Evolutionary conservation across 768 basidiomycete species (phyloP).

Genomic region (Auricularia cornea): DNA sequence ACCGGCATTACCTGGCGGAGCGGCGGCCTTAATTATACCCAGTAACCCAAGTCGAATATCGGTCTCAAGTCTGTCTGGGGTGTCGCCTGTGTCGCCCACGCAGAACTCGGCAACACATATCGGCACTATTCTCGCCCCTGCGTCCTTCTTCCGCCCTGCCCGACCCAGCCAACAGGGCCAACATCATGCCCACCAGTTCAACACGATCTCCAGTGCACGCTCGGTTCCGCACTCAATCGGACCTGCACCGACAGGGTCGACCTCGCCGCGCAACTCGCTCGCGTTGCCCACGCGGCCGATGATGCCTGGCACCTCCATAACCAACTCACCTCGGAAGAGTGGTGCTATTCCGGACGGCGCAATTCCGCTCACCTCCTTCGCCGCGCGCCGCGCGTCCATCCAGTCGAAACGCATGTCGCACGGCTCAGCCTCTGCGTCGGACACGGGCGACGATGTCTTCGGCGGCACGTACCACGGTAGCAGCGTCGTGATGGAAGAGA

Average conservation of each 20-base stretch:
- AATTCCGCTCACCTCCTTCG: background rate
- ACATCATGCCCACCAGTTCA: slow-evolving; percentile 27
- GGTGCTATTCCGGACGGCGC: slow-evolving; percentile 25
- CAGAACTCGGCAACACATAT: slow-evolving; percentile 6
- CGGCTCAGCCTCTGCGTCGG: slow-evolving; percentile 29
- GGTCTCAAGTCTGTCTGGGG: background rate
- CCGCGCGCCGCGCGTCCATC: background rate
- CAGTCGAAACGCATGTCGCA: background rate
- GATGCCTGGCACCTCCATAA: slow-evolving; percentile 24
- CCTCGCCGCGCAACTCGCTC: slow-evolving; percentile 2
- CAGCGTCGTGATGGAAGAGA: slow-evolving; percentile 4
- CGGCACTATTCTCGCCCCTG: slow-evolving; percentile 37
- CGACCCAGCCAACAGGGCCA: slow-evolving; percentile 44
- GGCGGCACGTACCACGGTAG: slow-evolving; percentile 7
- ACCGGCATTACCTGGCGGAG: background rate
- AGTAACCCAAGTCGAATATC: background rate
- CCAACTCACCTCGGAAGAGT: slow-evolving; percentile 27
- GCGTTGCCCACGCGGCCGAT: slow-evolving; percentile 17
- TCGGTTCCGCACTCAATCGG: background rate
- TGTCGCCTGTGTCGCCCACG: background rate
- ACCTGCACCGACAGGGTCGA: slow-evolving; percentile 3
- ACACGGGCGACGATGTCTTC: slow-evolving; percentile 18
- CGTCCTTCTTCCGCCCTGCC: slow-evolving; percentile 69
- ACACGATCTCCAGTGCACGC: background rate
- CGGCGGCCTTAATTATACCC: background rate